Evolutionary conservation across 768 basidiomycete species (phyloP).

Genomic region (Suillus subluteus): DNA sequence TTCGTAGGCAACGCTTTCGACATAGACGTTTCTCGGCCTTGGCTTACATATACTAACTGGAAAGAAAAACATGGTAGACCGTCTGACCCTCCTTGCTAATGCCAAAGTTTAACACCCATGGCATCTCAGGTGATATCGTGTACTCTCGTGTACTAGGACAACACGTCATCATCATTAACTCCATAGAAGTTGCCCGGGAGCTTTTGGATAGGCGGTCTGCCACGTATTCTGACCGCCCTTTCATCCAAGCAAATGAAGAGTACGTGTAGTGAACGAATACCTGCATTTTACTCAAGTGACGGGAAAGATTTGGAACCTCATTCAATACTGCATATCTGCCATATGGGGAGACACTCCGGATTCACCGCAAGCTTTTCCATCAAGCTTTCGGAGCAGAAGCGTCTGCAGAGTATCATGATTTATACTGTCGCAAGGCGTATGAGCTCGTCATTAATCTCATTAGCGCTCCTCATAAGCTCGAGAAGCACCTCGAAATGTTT

Average conservation of each 20-base stretch:
- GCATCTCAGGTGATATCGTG: conserved; percentile 14
- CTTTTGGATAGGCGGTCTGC: conserved; percentile 22
- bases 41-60: conserved; percentile 21
- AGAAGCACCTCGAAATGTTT: conserved; percentile 18
- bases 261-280: not conserved
- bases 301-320: conserved; percentile 20
- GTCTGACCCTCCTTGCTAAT: not conserved
- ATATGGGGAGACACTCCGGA: conserved; percentile 25
- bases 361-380: conserved; percentile 25
- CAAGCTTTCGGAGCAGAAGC: conserved; percentile 18
- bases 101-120: not conserved
- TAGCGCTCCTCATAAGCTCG: conserved; percentile 2
- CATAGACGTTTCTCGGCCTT: conserved; percentile 12
- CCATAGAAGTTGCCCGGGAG: conserved; percentile 16
- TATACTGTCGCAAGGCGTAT: conserved; percentile 16
- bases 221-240: conserved; percentile 20
- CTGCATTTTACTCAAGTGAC: not conserved
- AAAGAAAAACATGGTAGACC: conserved; percentile 15
- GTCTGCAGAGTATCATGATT: conserved; percentile 12
- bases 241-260: conserved; percentile 18
- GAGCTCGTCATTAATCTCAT: conserved; percentile 16
- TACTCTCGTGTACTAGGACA: conserved; percentile 17
- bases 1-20: conserved; percentile 18
- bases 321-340: conserved; percentile 21
- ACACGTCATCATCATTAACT: conserved; percentile 18